A percentile compares a stretch with the other conserved stretches of the same genome.
Conservation (phyloP, 2,329 filamentous ascomycete genomes). For the Neurospora sp. region DNA sequence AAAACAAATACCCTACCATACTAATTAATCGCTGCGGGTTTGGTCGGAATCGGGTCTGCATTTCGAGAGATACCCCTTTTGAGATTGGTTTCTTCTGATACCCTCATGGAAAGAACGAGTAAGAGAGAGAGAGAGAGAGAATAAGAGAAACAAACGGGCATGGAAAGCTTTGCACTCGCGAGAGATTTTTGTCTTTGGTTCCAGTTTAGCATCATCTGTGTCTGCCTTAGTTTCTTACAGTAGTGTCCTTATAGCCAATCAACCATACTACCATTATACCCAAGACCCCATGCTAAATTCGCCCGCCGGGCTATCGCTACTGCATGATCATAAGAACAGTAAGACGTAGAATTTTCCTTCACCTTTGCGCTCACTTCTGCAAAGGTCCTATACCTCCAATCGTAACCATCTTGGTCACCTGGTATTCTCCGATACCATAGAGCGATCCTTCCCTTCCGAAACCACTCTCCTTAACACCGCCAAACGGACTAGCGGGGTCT, state of each 20-base stretch:
- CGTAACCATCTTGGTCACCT: constrained; percentile 60
- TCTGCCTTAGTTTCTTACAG: neutral
- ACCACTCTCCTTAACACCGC: constrained; percentile 73
- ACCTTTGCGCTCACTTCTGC: constrained; percentile 24
- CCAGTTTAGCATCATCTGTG: neutral
- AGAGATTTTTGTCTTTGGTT: neutral
- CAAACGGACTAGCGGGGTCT: constrained; percentile 54
- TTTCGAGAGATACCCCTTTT: constrained; percentile 46
- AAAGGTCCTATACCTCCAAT: constrained; percentile 47
- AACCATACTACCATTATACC: neutral
- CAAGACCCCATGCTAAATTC: neutral
- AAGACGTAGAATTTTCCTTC: constrained; percentile 5
- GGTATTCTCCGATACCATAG: constrained; percentile 70
- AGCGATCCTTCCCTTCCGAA: constrained; percentile 71
- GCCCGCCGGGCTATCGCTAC: neutral
- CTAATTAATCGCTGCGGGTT: constrained; percentile 16
- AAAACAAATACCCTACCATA: constrained; percentile 6
- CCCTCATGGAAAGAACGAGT: constrained; percentile 7
- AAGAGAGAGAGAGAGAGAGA: neutral
- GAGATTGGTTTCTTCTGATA: constrained; percentile 34
- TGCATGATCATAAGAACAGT: neutral
- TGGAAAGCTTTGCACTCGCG: neutral
- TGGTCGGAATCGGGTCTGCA: constrained; percentile 45
- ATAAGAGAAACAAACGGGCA: neutral
- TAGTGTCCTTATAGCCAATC: neutral